A percentile compares a stretch with the other conserved stretches of the same genome.
Evolutionary conservation across 208 protist genomes (phyloP).

Genomic region (Crithidia acanthocephali): DNA sequence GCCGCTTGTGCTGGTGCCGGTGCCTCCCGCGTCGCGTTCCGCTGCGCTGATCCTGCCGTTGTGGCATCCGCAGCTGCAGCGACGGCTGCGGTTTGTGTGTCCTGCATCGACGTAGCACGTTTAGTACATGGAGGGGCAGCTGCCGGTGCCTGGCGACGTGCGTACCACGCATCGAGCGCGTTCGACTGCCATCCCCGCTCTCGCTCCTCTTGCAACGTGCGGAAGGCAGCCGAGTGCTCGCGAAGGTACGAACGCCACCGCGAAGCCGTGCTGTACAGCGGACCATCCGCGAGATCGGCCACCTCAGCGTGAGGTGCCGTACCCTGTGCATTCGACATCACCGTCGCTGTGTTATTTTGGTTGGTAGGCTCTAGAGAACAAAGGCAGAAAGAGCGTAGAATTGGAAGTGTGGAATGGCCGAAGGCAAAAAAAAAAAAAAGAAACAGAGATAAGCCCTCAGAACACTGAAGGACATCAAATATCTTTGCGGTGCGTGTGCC

Average conservation of each 20-base stretch:
- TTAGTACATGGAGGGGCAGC: neutral
- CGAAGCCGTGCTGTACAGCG: constrained; percentile 9
- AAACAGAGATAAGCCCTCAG: neutral
- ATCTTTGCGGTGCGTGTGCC: too few species aligned
- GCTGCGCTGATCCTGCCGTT: too few species aligned
- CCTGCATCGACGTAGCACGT: neutral
- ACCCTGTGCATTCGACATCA: neutral
- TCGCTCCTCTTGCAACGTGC: constrained; percentile 53
- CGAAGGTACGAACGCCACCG: constrained; percentile 55
- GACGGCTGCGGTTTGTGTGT: neutral
- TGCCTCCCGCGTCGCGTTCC: too few species aligned
- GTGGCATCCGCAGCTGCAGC: neutral
- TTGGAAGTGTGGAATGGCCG: too few species aligned
- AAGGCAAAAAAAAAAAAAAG: constrained; percentile 12
- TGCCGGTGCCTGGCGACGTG: constrained; percentile 16
- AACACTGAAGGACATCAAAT: neutral
- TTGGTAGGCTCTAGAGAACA: too few species aligned
- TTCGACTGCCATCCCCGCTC: constrained; percentile 58
- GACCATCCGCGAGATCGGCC: neutral
- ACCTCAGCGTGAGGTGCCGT: neutral
- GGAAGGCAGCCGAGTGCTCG: constrained; percentile 38
- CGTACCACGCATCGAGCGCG: constrained; percentile 76
- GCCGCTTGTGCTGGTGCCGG: neutral
- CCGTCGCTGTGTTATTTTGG: too few species aligned
- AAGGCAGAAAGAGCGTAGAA: too few species aligned